A percentile compares a stretch with the other conserved stretches of the same genome.
These are phyloP conservation scores for Quambalaria eucalypti DNA, from an alignment of 1,284 basidiomycete species.

Conservation along the genomic window DNA sequence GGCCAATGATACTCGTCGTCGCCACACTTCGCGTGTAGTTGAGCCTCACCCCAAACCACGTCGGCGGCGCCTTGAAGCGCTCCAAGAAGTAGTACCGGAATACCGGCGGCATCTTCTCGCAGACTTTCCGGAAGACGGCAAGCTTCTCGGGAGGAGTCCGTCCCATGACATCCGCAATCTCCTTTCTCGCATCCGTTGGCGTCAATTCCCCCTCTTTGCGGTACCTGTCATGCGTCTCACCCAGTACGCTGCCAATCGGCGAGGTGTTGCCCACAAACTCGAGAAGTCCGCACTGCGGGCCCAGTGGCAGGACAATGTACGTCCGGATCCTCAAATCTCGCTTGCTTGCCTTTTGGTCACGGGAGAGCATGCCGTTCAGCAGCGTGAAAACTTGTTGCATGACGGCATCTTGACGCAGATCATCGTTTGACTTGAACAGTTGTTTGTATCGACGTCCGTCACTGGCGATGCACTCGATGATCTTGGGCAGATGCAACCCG, in stretches of 20 bases:
- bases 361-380: constrained; percentile 67
- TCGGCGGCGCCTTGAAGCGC: constrained; percentile 70
- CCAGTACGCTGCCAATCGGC: constrained; percentile 61
- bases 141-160: constrained; percentile 17
- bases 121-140: constrained; percentile 54
- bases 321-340: constrained; percentile 68
- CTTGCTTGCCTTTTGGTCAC: constrained; percentile 66
- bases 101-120: constrained; percentile 64
- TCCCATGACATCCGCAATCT: constrained; percentile 14
- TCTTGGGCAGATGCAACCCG: constrained; percentile 75
- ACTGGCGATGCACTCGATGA: constrained; percentile 62
- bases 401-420: constrained; percentile 90
- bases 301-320: constrained; percentile 82
- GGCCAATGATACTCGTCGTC: constrained; percentile 85
- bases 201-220: constrained; percentile 14
- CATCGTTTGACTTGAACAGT: constrained; percentile 81
- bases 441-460: constrained; percentile 68
- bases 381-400: constrained; percentile 97
- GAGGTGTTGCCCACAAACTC: constrained; percentile 81
- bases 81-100: constrained; percentile 93
- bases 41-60: constrained; percentile 87
- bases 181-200: constrained; percentile 17
- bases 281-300: constrained; percentile 70
- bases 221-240: constrained; percentile 54
- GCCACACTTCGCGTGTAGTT: constrained; percentile 85